Evolutionary conservation across 257 asterid species (phyloP), one percentile per base, ranked within the genome.

Genomic region (Coffea eugenioides): DNA sequence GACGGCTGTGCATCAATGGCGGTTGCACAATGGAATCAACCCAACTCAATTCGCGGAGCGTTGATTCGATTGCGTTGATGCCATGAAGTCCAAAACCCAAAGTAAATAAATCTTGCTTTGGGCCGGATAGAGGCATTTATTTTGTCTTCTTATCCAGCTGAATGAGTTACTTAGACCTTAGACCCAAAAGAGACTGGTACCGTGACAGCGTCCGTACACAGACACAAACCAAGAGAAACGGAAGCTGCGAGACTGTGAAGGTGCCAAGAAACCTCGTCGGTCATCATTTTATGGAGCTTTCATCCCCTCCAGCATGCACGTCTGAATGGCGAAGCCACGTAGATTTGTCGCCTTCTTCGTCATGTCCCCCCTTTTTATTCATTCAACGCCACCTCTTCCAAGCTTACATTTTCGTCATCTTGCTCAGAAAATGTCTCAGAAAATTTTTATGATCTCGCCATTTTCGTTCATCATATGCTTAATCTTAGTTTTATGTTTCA

Each of bases 241-340:
- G 43, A 39, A 39, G 43, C 4, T 39, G 43, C 18, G 25, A 45
- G 13, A 64, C 21, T 15, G 11, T 9, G 57, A 72, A 21, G 61
- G 51, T 48, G 14, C 74, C 59, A 3, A 15, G 59, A 52, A 52
- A 52, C 59, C 59, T 14, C 59, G 59, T 52, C 21, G 59, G 3
- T 52, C 14, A 52, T 52, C 59, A 52, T 52, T 15, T 52, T 52
- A 52, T 52, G 59, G 20, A 52, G 59, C 59, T 52, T 52, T 14
- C 59, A 52, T 14, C 90, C 62, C 54, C 21, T 43, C 41, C 41
- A 2, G 43, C 64, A 73, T 31, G 49, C 80, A 80, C 82, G 31
- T 77, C 52, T 81, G 82, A 91, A 89, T 90, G 91, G 91, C 88
- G 75, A 89, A 36, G 97, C 89, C 95, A 92, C 95, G 94, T 87